These are phyloP conservation scores for Phoenix dactylifera DNA, from an alignment of 176 grass and related monocot species.

Conservation along the genomic window DNA sequence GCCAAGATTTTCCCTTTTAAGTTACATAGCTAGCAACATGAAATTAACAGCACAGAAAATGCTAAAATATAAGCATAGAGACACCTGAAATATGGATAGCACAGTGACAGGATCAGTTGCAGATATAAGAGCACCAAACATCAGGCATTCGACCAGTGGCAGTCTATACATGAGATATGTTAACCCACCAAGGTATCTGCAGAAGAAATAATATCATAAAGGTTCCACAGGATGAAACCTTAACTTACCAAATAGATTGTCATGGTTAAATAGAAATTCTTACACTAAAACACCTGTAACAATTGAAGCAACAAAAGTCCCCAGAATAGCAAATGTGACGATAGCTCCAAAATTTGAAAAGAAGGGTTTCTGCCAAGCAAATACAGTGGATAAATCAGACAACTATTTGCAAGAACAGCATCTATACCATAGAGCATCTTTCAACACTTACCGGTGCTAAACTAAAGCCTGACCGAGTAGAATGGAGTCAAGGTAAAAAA, in stretches of 20 bases:
- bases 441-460: slow-evolving; percentile 79
- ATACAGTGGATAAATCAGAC: slow-evolving; percentile 4
- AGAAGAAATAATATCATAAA: not conserved
- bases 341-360: slow-evolving; percentile 99
- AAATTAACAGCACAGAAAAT: not conserved
- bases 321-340: slow-evolving; percentile 89
- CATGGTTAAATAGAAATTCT: slow-evolving; percentile 15
- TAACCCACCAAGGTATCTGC: slow-evolving; percentile 86
- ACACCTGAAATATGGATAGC: slow-evolving; percentile 95
- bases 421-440: not conserved
- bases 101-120: slow-evolving; percentile 98
- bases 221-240: too few relatives aligned
- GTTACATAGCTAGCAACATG: too few relatives aligned
- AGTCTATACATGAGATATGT: slow-evolving; percentile 97
- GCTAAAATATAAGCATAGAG: too few relatives aligned
- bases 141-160: slow-evolving; percentile 84
- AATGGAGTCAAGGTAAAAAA: slow-evolving; percentile 56
- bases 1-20: too few relatives aligned
- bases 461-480: slow-evolving; percentile 97
- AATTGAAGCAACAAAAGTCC: slow-evolving; percentile 83
- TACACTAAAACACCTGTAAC: slow-evolving; percentile 97
- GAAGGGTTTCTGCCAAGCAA: slow-evolving; percentile 74
- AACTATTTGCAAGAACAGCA: slow-evolving; percentile 7
- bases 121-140: slow-evolving; percentile 97
- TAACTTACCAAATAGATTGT: too few relatives aligned